These are phyloP conservation scores for Musa balbisiana DNA, from an alignment of 202 grass and related monocot genomes.

Conservation along the genomic window DNA sequence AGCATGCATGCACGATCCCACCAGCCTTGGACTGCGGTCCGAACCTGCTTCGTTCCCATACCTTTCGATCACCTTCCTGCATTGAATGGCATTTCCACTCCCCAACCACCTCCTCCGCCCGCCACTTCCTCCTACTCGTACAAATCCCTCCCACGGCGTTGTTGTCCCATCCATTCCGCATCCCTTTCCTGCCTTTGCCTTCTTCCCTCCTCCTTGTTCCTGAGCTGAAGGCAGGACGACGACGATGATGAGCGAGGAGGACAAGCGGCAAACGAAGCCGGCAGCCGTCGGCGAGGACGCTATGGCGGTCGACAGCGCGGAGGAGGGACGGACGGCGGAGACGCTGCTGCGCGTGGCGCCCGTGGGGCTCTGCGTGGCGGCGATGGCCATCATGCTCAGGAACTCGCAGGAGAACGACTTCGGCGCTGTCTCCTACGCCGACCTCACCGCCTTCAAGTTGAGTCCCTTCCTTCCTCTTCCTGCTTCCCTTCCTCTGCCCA, in stretches of 20 bases:
- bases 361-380: conserved; percentile 64
- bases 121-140: background rate
- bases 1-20: too few relatives aligned
- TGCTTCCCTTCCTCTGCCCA: background rate
- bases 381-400: conserved; percentile 67
- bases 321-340: conserved; percentile 33
- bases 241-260: background rate
- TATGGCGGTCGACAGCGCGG: conserved; percentile 4
- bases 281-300: background rate
- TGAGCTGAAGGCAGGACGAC: background rate
- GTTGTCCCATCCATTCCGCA: too few relatives aligned
- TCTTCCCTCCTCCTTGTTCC: background rate
- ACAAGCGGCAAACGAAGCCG: background rate
- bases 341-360: conserved; percentile 61
- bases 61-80: background rate
- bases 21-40: too few relatives aligned
- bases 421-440: conserved; percentile 68
- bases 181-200: background rate
- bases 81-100: conserved; percentile 7
- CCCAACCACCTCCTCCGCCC: conserved; percentile 1
- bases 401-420: conserved; percentile 72
- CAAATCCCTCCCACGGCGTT: background rate
- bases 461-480: background rate
- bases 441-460: conserved; percentile 80
- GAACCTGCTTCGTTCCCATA: too few relatives aligned